phyloP scores from a whole-genome alignment of 2,329 filamentous ascomycete genomes.

The Cladophialophora psammophila region DNA sequence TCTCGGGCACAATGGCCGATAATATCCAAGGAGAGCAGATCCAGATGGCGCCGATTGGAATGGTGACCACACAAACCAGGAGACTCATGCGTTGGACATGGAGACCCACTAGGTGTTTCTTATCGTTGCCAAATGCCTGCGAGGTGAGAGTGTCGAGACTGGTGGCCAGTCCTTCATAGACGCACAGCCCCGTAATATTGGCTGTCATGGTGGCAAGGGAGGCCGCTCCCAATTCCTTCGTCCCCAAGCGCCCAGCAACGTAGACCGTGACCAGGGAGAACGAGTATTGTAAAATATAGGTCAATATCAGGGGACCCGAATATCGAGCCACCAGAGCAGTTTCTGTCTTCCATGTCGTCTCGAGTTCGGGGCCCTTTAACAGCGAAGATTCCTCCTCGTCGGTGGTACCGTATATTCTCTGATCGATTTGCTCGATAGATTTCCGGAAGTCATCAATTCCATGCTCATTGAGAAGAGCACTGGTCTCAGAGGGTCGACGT shows the following conservation, averaged over 20 bases:
- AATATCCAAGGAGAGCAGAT: slow-evolving; percentile 67
- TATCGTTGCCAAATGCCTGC: slow-evolving; percentile 84
- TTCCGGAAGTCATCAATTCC: slow-evolving; percentile 36
- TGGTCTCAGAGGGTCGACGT: slow-evolving; percentile 34
- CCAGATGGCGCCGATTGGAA: slow-evolving; percentile 73
- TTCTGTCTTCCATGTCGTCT: slow-evolving; percentile 39
- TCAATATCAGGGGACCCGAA: slow-evolving; percentile 40
- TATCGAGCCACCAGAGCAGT: slow-evolving; percentile 36
- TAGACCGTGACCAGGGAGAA: slow-evolving; percentile 75
- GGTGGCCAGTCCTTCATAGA: slow-evolving; percentile 79
- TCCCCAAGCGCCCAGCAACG: slow-evolving; percentile 72
- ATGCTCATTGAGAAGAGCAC: slow-evolving; percentile 37
- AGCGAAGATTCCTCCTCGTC: slow-evolving; percentile 25
- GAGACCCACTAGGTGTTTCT: slow-evolving; percentile 79
- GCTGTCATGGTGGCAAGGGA: slow-evolving; percentile 72
- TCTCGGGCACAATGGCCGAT: slow-evolving; percentile 67
- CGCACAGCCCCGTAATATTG: slow-evolving; percentile 72
- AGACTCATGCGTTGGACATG: slow-evolving; percentile 76
- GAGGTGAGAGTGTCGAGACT: slow-evolving; percentile 86
- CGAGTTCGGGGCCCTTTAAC: slow-evolving; percentile 26
- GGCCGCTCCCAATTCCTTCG: slow-evolving; percentile 66
- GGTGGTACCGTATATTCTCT: slow-evolving; percentile 30
- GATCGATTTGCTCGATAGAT: slow-evolving; percentile 30
- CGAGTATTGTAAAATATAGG: slow-evolving; percentile 46
- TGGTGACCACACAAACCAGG: slow-evolving; percentile 70